phyloP scores from a whole-genome alignment of 345 rosid genomes.

The Citrus inodora region DNA sequence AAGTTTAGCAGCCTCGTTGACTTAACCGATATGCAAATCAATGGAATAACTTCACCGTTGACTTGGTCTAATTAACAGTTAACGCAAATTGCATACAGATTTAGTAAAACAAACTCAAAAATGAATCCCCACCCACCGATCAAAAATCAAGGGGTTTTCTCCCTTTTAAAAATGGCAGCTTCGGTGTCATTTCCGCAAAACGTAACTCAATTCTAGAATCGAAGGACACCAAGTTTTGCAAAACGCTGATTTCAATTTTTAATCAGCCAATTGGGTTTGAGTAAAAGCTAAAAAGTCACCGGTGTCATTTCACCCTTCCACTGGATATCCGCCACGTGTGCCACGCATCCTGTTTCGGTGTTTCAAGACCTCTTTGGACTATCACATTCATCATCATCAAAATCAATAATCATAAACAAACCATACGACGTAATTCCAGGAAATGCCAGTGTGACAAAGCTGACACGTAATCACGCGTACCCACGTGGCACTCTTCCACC shows the following conservation, averaged over 20 bases:
- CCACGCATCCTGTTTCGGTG: too few relatives aligned
- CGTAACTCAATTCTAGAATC: too few relatives aligned
- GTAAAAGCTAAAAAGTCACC: too few relatives aligned
- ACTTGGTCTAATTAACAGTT: background rate
- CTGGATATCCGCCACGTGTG: background rate
- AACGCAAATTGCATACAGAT: background rate
- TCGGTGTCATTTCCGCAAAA: too few relatives aligned
- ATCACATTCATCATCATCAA: background rate
- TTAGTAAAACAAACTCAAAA: background rate
- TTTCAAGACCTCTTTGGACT: background rate
- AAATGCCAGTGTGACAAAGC: background rate
- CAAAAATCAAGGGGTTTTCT: too few relatives aligned
- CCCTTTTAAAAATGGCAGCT: too few relatives aligned
- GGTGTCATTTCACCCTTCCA: background rate
- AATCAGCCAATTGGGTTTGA: too few relatives aligned
- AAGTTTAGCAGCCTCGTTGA: background rate
- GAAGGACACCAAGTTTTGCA: too few relatives aligned
- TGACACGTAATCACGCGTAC: background rate
- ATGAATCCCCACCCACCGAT: background rate
- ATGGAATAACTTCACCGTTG: background rate
- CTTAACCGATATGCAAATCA: background rate
- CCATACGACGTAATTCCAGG: background rate
- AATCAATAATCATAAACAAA: background rate
- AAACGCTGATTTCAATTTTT: too few relatives aligned
- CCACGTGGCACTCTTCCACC: conserved; percentile 44